Conservation (phyloP, 2,329 filamentous ascomycete species). For the Fusarium tricinctum region DNA sequence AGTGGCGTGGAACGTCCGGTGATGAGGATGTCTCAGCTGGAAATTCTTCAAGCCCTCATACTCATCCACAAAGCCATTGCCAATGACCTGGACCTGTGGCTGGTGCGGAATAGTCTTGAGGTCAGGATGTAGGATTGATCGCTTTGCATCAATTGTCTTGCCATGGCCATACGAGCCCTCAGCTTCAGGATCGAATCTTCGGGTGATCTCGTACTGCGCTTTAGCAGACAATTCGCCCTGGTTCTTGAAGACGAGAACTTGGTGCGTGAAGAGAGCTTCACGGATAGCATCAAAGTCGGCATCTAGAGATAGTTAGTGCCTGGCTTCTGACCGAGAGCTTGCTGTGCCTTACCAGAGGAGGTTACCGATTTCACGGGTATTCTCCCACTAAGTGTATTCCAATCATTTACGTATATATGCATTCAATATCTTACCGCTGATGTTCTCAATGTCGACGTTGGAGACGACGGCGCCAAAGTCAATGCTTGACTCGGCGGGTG, state of each 20-base stretch:
- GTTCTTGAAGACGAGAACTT: constrained; percentile 79
- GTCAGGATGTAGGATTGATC: constrained; percentile 80
- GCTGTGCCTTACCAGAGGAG: constrained; percentile 64
- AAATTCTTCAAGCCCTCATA: constrained; percentile 81
- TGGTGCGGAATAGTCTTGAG: constrained; percentile 85
- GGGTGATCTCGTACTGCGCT: constrained; percentile 81
- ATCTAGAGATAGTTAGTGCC: constrained; percentile 59
- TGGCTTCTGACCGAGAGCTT: not conserved
- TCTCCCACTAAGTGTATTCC: constrained; percentile 57
- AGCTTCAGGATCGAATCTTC: constrained; percentile 77
- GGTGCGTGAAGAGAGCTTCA: constrained; percentile 75
- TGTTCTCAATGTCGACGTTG: constrained; percentile 71
- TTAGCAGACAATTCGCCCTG: constrained; percentile 74
- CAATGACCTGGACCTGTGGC: constrained; percentile 81
- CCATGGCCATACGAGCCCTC: constrained; percentile 79
- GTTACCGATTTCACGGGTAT: constrained; percentile 73
- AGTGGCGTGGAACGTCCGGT: constrained; percentile 80
- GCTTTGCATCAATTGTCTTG: constrained; percentile 76
- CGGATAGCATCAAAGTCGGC: constrained; percentile 74
- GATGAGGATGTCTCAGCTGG: constrained; percentile 79
- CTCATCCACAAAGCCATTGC: constrained; percentile 76
- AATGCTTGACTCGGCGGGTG: constrained; percentile 57
- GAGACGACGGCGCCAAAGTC: constrained; percentile 73
- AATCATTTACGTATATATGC: constrained; percentile 3
- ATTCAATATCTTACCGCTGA: constrained; percentile 66